Evolutionary conservation across 345 rosid species (phyloP).

Genomic region (Populus davidiana): DNA sequence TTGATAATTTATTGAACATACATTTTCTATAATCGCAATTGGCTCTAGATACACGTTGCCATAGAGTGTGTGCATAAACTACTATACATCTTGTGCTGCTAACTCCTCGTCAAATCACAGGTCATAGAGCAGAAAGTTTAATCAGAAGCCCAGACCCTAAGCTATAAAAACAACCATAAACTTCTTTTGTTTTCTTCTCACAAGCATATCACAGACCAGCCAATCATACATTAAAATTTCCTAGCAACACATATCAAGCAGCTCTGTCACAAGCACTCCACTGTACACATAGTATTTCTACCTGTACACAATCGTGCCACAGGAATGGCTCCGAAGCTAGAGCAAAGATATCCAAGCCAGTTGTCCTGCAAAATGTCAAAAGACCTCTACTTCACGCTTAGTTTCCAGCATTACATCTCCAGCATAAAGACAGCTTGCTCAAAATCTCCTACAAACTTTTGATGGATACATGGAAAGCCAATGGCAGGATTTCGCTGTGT

Average conservation of each 20-base stretch:
- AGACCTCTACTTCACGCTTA: neutral
- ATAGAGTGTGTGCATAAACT: neutral
- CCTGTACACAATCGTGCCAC: constrained; percentile 27
- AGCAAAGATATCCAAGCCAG: neutral
- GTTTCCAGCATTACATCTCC: neutral
- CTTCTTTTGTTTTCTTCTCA: neutral
- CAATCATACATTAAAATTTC: neutral
- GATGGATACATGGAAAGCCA: neutral
- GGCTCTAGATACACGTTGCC: neutral
- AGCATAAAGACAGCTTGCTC: constrained; percentile 1
- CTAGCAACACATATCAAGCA: neutral
- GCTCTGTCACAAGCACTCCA: neutral
- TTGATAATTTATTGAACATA: neutral
- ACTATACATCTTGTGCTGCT: neutral
- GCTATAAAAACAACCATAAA: neutral
- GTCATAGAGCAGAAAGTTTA: neutral
- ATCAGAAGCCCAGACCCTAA: neutral
- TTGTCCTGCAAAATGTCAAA: constrained; percentile 10
- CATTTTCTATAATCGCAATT: neutral
- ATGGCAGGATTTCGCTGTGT: neutral
- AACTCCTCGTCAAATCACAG: neutral
- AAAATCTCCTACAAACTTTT: constrained; percentile 6
- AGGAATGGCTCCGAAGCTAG: constrained; percentile 7
- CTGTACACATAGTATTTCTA: neutral
- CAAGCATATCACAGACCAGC: neutral